A percentile compares a stretch with the other conserved stretches of the same genome.
Evolutionary conservation across 768 basidiomycete genomes (phyloP).

Genomic region (Auriscalpium orientale): DNA sequence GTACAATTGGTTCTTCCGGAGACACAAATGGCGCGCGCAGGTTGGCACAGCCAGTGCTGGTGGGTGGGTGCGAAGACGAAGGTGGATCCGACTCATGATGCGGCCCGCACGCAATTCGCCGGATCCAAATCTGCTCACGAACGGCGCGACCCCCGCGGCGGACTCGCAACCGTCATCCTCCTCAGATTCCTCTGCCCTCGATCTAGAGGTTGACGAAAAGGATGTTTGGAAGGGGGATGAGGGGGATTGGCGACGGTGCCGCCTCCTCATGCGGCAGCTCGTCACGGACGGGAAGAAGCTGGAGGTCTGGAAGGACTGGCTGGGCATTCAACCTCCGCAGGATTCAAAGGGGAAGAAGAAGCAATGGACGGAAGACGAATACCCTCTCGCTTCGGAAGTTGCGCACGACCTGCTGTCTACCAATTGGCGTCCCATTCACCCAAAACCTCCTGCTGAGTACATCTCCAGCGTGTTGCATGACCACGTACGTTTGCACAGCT

Average conservation of each 20-base stretch:
- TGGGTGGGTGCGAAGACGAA: conserved; percentile 68
- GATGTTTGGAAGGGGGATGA: conserved; percentile 49
- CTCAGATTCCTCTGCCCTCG: background rate
- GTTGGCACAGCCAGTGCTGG: conserved; percentile 54
- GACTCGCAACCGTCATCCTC: background rate
- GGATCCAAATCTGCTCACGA: background rate
- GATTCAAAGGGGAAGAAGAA: conserved; percentile 25
- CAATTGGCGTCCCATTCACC: background rate
- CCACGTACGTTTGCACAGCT: conserved; percentile 44
- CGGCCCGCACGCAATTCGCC: conserved; percentile 36
- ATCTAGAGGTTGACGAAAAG: conserved; percentile 5
- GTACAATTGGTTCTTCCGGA: conserved; percentile 74
- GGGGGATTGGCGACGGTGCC: conserved; percentile 56
- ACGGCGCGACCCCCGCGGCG: background rate
- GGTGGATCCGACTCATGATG: conserved; percentile 86
- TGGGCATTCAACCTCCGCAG: conserved; percentile 30
- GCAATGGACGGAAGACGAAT: conserved; percentile 41
- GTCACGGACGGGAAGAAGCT: conserved; percentile 66
- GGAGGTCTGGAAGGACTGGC: conserved; percentile 71
- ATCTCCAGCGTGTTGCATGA: conserved; percentile 44
- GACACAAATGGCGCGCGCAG: conserved; percentile 55
- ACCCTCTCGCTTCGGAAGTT: conserved; percentile 16
- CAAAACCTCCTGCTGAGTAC: conserved; percentile 26
- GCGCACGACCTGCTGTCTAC: conserved; percentile 7
- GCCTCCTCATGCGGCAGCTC: conserved; percentile 40